Evolutionary conservation across 140 eudicot species (phyloP).

Genomic region (Flaveria floridana): DNA sequence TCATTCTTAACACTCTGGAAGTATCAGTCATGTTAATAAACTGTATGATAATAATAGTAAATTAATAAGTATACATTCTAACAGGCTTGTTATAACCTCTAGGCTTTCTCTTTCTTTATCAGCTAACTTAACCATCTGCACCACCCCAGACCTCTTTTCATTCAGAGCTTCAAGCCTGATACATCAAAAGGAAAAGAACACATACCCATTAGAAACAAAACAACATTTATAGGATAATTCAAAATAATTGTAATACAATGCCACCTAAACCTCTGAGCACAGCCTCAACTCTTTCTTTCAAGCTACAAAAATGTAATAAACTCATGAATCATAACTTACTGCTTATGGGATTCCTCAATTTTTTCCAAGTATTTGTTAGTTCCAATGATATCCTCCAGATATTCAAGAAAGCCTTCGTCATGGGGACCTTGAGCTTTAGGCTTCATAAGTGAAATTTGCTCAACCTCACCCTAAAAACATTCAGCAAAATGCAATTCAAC

Average conservation of each 20-base stretch:
- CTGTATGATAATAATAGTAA: not conserved
- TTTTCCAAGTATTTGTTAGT: conserved; percentile 73
- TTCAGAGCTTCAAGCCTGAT: conserved; percentile 79
- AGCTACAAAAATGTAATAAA: conserved; percentile 6
- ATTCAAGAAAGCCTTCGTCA: conserved; percentile 96
- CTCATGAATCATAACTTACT: conserved; percentile 49
- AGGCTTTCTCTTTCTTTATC: conserved; percentile 92
- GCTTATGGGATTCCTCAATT: conserved; percentile 74
- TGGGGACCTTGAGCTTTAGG: conserved; percentile 94
- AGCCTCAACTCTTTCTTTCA: not conserved
- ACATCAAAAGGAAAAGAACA: conserved; percentile 10
- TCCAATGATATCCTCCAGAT: conserved; percentile 93
- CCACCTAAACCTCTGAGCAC: not conserved
- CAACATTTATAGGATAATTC: conserved; percentile 12
- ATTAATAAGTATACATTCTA: conserved; percentile 3
- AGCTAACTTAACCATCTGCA: conserved; percentile 93
- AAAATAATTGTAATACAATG: conserved; percentile 6
- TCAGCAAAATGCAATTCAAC: not conserved
- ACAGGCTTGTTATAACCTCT: conserved; percentile 51
- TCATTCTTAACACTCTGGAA: conserved; percentile 81
- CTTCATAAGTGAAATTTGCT: conserved; percentile 94
- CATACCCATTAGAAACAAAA: not conserved
- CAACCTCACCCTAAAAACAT: conserved; percentile 82
- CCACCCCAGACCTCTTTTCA: conserved; percentile 87
- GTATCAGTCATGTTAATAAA: conserved; percentile 14